These are phyloP conservation scores for Umbelopsis isabellina DNA, from an alignment of 192 early-diverging fungal genomes.

Conservation along the genomic window DNA sequence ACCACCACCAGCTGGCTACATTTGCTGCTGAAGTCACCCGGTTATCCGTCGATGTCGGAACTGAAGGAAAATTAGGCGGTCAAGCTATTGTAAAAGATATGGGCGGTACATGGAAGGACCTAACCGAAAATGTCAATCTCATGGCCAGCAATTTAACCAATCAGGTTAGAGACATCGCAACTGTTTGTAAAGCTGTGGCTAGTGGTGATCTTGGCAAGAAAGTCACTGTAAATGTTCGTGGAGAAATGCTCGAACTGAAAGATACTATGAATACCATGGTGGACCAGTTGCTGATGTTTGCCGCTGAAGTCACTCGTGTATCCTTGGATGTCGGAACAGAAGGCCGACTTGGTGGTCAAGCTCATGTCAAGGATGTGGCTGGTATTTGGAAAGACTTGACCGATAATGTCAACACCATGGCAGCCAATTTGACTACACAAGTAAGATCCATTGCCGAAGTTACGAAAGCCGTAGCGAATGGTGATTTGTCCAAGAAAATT, in stretches of 20 bases:
- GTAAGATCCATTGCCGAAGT: slow-evolving; percentile 71
- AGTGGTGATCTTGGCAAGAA: slow-evolving; percentile 56
- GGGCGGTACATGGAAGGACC: slow-evolving; percentile 60
- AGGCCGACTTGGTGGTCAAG: slow-evolving; percentile 69
- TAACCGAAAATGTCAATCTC: slow-evolving; percentile 63
- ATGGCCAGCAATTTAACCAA: slow-evolving; percentile 62
- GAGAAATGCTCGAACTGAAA: slow-evolving; percentile 65
- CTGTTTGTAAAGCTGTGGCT: slow-evolving; percentile 61
- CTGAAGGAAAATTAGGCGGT: slow-evolving; percentile 58
- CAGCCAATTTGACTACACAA: slow-evolving; percentile 57
- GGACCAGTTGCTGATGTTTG: slow-evolving; percentile 50
- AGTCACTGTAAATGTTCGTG: slow-evolving; percentile 56
- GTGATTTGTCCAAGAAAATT: slow-evolving; percentile 65
- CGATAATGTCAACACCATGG: slow-evolving; percentile 59
- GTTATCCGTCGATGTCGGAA: slow-evolving; percentile 61
- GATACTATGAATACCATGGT: slow-evolving; percentile 67
- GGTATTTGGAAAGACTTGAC: slow-evolving; percentile 55
- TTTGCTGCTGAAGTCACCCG: slow-evolving; percentile 65
- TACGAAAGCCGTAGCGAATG: slow-evolving; percentile 59
- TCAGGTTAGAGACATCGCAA: slow-evolving; percentile 63
- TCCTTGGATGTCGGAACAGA: slow-evolving; percentile 76
- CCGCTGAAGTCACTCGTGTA: slow-evolving; percentile 73
- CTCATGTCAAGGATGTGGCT: slow-evolving; percentile 44
- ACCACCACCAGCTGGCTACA: slow-evolving; percentile 28
- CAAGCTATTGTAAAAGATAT: slow-evolving; percentile 61